Evolutionary conservation across 495 filamentous ascomycete genomes (phyloP), one percentile per base, ranked within the genome.

Genomic region (Penicillium goetzii): DNA sequence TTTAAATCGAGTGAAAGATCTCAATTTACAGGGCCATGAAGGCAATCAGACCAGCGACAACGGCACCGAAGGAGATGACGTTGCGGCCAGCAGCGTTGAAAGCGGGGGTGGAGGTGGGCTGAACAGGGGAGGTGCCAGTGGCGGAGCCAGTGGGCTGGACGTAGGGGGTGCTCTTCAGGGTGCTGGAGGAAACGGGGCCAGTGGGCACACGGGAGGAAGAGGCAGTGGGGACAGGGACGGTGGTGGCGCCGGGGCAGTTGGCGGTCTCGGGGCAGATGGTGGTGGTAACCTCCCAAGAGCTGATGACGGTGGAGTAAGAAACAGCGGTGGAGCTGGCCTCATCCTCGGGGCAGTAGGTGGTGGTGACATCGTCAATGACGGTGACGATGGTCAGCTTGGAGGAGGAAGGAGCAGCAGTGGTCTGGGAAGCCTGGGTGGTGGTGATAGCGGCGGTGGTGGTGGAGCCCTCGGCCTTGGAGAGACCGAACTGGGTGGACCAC

Each of bases 401-500:
- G 47, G 63, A 51, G 32, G 68, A 59, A 21, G 72, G 58, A 19
- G 72, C 60, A 50, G 63, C 51, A 28, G 66, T 47, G 15, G 43
- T 58, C 54, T 67, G 60, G 49, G 68, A 56, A 60, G 61, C 62
- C 36, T 67, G 64, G 69, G 67, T 66, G 65, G 62, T 65, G 52
- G 70, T 68, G 61, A 65, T 54, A 43, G 70, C 67, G 43, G 68
- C 57, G 58, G 63, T 62, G 62, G 67, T 60, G 47, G 65, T 62
- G 78, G 80, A 57, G 69, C 81, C 69, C 65, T 65, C 57, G 63
- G 72, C 72, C 74, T 86, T 86, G 57, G 74, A 73, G 74, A 91
- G 78, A 68, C 88, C 88, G 76, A 90, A 91, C 71, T 90, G 89
- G 45, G 84, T 85, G 26, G 83, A 84, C 77, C 84, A 91, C 73